A percentile compares a stretch with the other conserved stretches of the same genome.
Evolutionary conservation across 1,139 yeast genomes (phyloP).

Genomic region (Kodamaea sp.): DNA sequence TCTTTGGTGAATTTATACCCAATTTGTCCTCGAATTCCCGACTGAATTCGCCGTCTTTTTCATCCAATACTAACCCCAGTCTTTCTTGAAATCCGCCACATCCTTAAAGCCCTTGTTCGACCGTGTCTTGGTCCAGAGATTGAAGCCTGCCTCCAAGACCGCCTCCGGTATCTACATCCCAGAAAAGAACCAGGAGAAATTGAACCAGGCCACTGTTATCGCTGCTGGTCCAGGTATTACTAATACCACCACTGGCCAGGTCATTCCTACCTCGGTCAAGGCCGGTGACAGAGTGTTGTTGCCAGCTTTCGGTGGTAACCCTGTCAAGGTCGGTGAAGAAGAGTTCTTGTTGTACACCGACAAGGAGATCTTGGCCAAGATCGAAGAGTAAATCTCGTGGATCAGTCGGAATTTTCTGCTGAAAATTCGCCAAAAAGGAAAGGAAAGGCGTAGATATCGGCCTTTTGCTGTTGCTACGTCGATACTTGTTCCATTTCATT

Average conservation of each 20-base stretch:
- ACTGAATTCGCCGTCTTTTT: too few relatives aligned
- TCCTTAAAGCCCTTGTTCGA: slow-evolving; percentile 89
- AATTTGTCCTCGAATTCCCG: not conserved
- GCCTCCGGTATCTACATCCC: slow-evolving; percentile 95
- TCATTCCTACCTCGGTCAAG: slow-evolving; percentile 70
- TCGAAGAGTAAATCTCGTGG: slow-evolving; percentile 37
- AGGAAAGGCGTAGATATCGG: too few relatives aligned
- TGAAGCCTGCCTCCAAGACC: slow-evolving; percentile 89
- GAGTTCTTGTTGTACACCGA: slow-evolving; percentile 82
- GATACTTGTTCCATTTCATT: too few relatives aligned
- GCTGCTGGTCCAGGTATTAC: slow-evolving; percentile 86
- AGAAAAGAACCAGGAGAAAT: slow-evolving; percentile 93
- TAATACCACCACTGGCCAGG: slow-evolving; percentile 60
- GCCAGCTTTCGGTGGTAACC: slow-evolving; percentile 87
- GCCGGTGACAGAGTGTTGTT: slow-evolving; percentile 93
- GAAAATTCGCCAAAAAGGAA: too few relatives aligned
- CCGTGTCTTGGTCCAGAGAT: slow-evolving; percentile 92
- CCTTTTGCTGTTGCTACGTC: too few relatives aligned
- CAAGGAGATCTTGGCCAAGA: slow-evolving; percentile 90
- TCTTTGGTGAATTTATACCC: too few relatives aligned
- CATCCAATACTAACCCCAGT: slow-evolving; percentile 21
- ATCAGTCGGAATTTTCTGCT: too few relatives aligned
- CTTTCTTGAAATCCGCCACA: slow-evolving; percentile 80
- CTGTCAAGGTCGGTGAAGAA: slow-evolving; percentile 83
- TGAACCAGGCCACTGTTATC: slow-evolving; percentile 77